Base-by-base conservation (phyloP, 768 basidiomycete species). In the Chalciporus sphaerocephalus region DNA sequence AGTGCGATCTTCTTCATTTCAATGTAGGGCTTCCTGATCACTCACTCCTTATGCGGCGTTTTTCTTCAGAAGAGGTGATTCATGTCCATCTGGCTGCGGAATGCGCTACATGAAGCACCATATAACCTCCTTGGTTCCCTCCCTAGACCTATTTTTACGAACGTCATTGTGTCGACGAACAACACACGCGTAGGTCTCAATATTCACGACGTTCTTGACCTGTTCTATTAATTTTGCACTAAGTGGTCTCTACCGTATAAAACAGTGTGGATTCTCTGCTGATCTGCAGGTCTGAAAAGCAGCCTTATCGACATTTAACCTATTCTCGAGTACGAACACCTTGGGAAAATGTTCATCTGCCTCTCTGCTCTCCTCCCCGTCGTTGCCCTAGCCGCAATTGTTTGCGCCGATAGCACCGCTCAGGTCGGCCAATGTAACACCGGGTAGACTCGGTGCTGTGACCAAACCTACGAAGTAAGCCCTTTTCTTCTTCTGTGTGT, bases 371-470 rank as follows among this genome's bases (percentile, higher is more conserved):
- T 57, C 12, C 21, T 53, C 18, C 23, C 48, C 18, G 8, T 57
- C 28, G 52, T 38, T 34, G 55, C 51, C 2, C 45, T 57, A 15
- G 45, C 5, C 13, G 46, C 40, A 12, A 23, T 34, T 5, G 56
- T 20, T 3, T n/a, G n/a, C n/a, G n/a, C n/a, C n/a, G n/a, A n/a
- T n/a, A n/a, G n/a, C n/a, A 35, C 33, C 1, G 56, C 45, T 9
- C 5, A 20, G 2, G 28, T 38, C 28, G 22, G 43, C 3, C 20
- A 44, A 12, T 60, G 57, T 17, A 27, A 38, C 38, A 57, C 51
- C 0, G 58, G 57, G 3, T 9, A 40, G 1, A 7, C 42, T 2
- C 43, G 47, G 4, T 58, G 58, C 40, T 58, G 55, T 28, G 10
- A 6, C 13, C 42, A 4, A 5, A 44, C 41, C 20, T 17, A 36